Percentiles rank a stretch among this genome's conserved stretches.
phyloP scores from a whole-genome alignment of 345 rosid genomes.

The Adansonia digitata region DNA sequence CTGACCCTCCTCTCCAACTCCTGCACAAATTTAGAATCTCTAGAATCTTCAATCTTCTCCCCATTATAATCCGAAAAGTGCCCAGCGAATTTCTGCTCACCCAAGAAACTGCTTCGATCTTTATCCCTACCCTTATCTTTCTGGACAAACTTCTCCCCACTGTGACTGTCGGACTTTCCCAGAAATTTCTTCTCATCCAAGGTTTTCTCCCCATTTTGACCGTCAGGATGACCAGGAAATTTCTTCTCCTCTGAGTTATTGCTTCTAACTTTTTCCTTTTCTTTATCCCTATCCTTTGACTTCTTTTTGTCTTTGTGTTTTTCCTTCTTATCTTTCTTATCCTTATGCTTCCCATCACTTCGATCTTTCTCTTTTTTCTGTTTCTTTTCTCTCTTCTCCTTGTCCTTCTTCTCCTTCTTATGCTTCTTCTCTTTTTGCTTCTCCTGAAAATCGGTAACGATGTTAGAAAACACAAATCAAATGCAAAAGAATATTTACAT shows the following conservation, averaged over 20 bases:
- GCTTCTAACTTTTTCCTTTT: constrained; percentile 27
- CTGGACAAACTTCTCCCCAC: constrained; percentile 23
- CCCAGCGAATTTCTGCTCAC: constrained; percentile 28
- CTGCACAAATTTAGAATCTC: constrained; percentile 31
- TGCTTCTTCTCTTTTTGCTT: constrained; percentile 47
- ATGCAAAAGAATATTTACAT: background rate
- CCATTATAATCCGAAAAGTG: constrained; percentile 23
- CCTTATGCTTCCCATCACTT: constrained; percentile 42
- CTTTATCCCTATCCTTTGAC: constrained; percentile 30
- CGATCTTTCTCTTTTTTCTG: constrained; percentile 42
- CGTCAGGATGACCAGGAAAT: constrained; percentile 15
- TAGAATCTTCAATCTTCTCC: constrained; percentile 23
- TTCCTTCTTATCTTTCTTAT: constrained; percentile 46
- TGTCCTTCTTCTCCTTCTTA: constrained; percentile 47
- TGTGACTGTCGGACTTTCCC: constrained; percentile 19
- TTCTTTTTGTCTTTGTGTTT: constrained; percentile 36
- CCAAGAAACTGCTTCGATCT: constrained; percentile 20
- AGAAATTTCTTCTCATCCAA: constrained; percentile 30
- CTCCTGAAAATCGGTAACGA: constrained; percentile 32
- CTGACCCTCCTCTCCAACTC: constrained; percentile 35
- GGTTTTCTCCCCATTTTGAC: constrained; percentile 29
- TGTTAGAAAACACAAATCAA: background rate
- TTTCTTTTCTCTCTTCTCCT: constrained; percentile 43
- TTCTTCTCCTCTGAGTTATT: constrained; percentile 31
- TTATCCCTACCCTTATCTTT: constrained; percentile 30